These are phyloP conservation scores for Tuber borchii DNA, from an alignment of 495 filamentous ascomycete species.

Conservation along the genomic window DNA sequence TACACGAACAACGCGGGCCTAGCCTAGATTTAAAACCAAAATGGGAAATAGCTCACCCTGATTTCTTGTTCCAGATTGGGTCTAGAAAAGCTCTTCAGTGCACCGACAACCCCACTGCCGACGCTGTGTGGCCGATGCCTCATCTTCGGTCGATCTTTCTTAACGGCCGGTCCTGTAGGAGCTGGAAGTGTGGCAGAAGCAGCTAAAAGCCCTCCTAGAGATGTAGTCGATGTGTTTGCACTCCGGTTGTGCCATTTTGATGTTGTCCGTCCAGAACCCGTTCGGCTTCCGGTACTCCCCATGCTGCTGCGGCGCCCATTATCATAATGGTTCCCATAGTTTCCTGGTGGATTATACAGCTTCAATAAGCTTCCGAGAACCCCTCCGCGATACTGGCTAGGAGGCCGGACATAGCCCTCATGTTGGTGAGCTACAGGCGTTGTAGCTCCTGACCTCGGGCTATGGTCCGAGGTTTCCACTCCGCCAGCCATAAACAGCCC, in stretches of 20 bases:
- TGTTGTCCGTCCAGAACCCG: constrained; percentile 52
- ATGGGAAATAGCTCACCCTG: constrained; percentile 41
- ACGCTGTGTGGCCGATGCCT: constrained; percentile 49
- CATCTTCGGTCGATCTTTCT: constrained; percentile 43
- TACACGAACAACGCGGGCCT: background rate
- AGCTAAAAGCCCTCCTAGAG: constrained; percentile 46
- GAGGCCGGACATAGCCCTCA: constrained; percentile 62
- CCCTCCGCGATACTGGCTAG: constrained; percentile 65
- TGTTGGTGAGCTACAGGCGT: constrained; percentile 50
- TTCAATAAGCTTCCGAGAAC: constrained; percentile 73
- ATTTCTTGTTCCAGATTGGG: constrained; percentile 59
- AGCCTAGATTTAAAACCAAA: constrained; percentile 38
- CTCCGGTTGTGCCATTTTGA: constrained; percentile 65
- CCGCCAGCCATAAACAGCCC: constrained; percentile 11
- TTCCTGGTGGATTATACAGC: constrained; percentile 52
- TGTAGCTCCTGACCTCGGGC: constrained; percentile 52
- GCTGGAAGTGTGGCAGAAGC: constrained; percentile 43
- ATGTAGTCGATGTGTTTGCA: constrained; percentile 48
- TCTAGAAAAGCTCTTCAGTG: constrained; percentile 48
- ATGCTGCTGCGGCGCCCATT: constrained; percentile 35
- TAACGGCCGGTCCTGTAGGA: constrained; percentile 33
- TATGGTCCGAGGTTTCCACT: constrained; percentile 27
- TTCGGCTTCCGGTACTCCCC: constrained; percentile 45
- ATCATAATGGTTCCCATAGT: constrained; percentile 28
- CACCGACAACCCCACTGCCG: constrained; percentile 38